Base-by-base conservation (phyloP, 495 filamentous ascomycete genomes). In the Talaromyces wortmannii region DNA sequence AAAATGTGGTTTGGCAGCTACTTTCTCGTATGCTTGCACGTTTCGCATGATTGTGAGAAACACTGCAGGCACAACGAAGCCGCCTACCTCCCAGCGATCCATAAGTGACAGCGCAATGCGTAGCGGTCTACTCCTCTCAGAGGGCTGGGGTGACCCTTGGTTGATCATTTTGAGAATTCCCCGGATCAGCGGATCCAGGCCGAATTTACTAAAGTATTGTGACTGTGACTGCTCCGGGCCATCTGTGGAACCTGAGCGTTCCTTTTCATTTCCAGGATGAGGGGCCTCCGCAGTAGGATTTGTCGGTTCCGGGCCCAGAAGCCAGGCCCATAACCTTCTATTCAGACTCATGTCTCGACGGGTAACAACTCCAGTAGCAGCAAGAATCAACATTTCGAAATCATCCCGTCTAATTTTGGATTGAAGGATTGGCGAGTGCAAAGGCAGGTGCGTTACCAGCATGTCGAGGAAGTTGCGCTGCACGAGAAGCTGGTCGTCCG, bases 11-110 rank as follows among this genome's bases (percentile, higher is more conserved):
- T 86, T 86, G 13, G 71, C 78, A 55, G 45, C 86, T 73, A 53
- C 71, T 65, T 44, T 65, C 64, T 91, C 83, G 70, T 90, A 97
- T 15, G 70, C 65, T 57, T 85, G 83, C 45, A 95, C 82, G 57
- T 83, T 92, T 63, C 85, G 72, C 55, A 97, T 81, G n/a, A 90
- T 83, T 10, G 91, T 88, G 2, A 95, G 72, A 62, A 99, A 97
- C 10, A 97, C 82, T 31, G 87, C 83, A 0, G 92, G 88, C 6
- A 96, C 85, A 49, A 99, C 84, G 18, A 91, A 73, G 10, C 88
- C 90, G 16, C 94, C 94, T 61, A 99, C 89, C 63, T 99, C 95
- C 91, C 90, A 96, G 31, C 90, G 82, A 72, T 99, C 94, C 95
- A 97, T 96, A 51, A 99, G 71, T 13, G 95, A 96, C 5, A 97